Percentiles rank a stretch among this genome's conserved stretches.
These are phyloP conservation scores for Lepidium campestre DNA, from an alignment of 441 rosid species.

Conservation along the genomic window DNA sequence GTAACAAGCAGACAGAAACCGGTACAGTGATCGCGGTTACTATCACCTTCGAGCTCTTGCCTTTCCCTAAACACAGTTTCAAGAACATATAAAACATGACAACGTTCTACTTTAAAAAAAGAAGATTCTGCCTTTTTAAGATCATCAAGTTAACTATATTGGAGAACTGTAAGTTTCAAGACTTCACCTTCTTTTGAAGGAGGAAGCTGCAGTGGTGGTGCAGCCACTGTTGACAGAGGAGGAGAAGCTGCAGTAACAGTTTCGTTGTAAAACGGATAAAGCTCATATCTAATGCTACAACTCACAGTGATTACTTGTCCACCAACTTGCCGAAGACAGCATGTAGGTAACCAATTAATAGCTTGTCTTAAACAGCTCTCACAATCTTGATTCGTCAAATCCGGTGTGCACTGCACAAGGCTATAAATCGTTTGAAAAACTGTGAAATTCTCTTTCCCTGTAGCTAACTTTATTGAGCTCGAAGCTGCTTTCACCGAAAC, in stretches of 20 bases:
- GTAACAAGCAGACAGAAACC: conserved; percentile 12
- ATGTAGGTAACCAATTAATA: background rate
- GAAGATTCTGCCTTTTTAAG: too few relatives aligned
- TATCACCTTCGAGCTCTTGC: conserved; percentile 3
- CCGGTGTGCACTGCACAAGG: conserved; percentile 49
- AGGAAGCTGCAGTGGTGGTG: background rate
- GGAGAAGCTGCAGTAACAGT: background rate
- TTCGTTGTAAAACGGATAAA: conserved; percentile 20
- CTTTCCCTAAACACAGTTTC: conserved; percentile 12
- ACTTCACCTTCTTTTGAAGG: conserved; percentile 8
- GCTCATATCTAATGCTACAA: conserved; percentile 38
- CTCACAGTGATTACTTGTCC: conserved; percentile 33
- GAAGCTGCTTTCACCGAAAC: background rate
- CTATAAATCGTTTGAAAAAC: conserved; percentile 23
- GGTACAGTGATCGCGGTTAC: conserved; percentile 13
- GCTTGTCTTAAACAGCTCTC: conserved; percentile 28
- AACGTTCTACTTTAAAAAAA: too few relatives aligned
- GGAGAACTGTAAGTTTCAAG: background rate
- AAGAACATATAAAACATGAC: background rate
- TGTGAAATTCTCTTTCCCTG: background rate
- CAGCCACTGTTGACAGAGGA: background rate
- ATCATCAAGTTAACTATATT: background rate
- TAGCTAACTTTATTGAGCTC: conserved; percentile 17
- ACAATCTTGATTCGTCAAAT: conserved; percentile 32
- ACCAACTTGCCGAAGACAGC: conserved; percentile 28